Evolutionary conservation across 2,329 filamentous ascomycete species (phyloP).

Genomic region (Parastagonospora nodorum): DNA sequence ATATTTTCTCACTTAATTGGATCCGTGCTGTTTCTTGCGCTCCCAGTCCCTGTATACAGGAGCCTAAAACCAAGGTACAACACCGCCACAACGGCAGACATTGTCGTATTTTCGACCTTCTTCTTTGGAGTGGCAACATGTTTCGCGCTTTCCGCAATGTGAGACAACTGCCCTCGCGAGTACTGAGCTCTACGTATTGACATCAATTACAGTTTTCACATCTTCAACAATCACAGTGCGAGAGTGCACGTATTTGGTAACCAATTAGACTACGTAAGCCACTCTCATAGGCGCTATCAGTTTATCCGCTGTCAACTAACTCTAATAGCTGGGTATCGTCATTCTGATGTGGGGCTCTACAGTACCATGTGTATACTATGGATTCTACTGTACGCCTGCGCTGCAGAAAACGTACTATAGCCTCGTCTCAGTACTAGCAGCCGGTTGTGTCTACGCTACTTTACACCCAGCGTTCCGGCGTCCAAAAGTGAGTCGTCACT

Average conservation of each 20-base stretch:
- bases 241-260: slow-evolving; percentile 7
- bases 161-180: slow-evolving; percentile 15
- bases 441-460: slow-evolving; percentile 9
- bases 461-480: slow-evolving; percentile 16
- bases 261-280: slow-evolving; percentile 16
- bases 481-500: neutral
- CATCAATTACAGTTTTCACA: slow-evolving; percentile 9
- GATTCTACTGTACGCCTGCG: slow-evolving; percentile 13
- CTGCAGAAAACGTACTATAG: slow-evolving; percentile 16
- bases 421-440: slow-evolving; percentile 15
- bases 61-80: slow-evolving; percentile 46
- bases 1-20: slow-evolving; percentile 55
- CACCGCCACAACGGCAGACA: slow-evolving; percentile 44
- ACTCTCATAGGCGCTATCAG: neutral
- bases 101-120: slow-evolving; percentile 52
- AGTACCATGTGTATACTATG: slow-evolving; percentile 21
- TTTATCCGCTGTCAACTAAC: neutral
- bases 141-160: slow-evolving; percentile 54
- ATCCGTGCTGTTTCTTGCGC: slow-evolving; percentile 46
- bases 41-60: slow-evolving; percentile 47
- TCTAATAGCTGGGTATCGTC: slow-evolving; percentile 16
- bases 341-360: slow-evolving; percentile 24
- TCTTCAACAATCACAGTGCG: slow-evolving; percentile 22
- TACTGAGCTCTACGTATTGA: neutral
- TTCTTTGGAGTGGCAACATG: slow-evolving; percentile 53